Conservation (phyloP, 345 rosid species). For the Carallia pectinifolia region DNA sequence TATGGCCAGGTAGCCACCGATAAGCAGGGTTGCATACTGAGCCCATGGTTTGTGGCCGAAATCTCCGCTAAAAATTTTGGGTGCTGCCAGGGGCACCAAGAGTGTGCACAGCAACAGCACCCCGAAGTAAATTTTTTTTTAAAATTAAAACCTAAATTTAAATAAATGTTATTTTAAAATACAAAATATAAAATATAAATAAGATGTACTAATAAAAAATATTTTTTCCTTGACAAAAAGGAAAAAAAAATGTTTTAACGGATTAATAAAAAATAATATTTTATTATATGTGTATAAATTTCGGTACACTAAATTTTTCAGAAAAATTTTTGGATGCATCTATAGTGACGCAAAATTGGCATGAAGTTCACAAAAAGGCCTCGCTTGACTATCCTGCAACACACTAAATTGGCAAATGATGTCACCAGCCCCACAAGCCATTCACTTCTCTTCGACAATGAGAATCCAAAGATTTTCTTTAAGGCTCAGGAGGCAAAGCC, state of each 20-base stretch:
- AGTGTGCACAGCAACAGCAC: no score
- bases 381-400: constrained; percentile 2
- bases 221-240: no score
- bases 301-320: no score
- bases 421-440: constrained; percentile 20
- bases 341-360: not conserved
- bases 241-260: no score
- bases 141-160: no score
- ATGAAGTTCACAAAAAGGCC: not conserved
- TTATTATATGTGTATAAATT: no score
- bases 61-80: not conserved
- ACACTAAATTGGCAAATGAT: constrained; percentile 13
- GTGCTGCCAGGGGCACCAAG: no score
- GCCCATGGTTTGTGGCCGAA: not conserved
- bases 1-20: not conserved
- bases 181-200: no score
- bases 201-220: no score
- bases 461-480: constrained; percentile 19
- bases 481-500: not conserved
- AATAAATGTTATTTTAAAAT: no score
- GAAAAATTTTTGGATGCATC: not conserved
- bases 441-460: constrained; percentile 1
- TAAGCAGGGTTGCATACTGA: not conserved
- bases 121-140: no score
- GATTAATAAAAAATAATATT: no score